These are phyloP conservation scores for Lasiosphaeria miniovina DNA, from an alignment of 495 filamentous ascomycete genomes.

Conservation along the genomic window DNA sequence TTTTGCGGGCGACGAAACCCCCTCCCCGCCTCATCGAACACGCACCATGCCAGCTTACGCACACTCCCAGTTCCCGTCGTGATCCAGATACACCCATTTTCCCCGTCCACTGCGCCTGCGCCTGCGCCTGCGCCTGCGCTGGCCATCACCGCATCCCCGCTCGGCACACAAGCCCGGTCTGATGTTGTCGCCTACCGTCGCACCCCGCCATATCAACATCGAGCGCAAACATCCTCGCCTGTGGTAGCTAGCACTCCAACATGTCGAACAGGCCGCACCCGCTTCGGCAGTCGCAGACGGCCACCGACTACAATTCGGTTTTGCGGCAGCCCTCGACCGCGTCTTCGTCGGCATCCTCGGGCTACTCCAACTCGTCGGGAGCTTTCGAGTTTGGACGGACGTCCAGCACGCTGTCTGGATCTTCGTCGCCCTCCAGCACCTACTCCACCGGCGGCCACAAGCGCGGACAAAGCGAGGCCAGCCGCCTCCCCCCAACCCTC, in stretches of 20 bases:
- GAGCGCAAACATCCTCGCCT: conserved; percentile 15
- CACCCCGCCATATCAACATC: neutral
- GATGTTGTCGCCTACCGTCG: conserved; percentile 19
- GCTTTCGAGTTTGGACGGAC: conserved; percentile 65
- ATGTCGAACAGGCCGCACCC: conserved; percentile 55
- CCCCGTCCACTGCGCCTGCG: too few relatives aligned
- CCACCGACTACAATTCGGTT: conserved; percentile 52
- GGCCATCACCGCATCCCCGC: too few relatives aligned
- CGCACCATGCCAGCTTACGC: too few relatives aligned
- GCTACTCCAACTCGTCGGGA: conserved; percentile 67
- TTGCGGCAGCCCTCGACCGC: conserved; percentile 74
- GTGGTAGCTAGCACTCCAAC: conserved; percentile 26
- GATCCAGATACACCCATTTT: too few relatives aligned
- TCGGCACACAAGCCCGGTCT: conserved; percentile 13
- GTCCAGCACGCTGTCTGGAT: conserved; percentile 56
- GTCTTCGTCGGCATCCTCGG: conserved; percentile 70
- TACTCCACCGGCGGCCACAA: conserved; percentile 60
- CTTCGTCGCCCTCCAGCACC: conserved; percentile 70
- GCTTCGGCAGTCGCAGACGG: conserved; percentile 62
- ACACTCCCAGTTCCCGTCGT: too few relatives aligned
- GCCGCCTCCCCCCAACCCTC: conserved; percentile 41
- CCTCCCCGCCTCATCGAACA: too few relatives aligned
- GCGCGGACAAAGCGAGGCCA: conserved; percentile 73
- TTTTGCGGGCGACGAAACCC: conserved; percentile 1
- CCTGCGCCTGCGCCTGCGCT: too few relatives aligned